phyloP scores from a whole-genome alignment of 2,329 filamentous ascomycete genomes.

The Pyrenochaeta sp. region DNA sequence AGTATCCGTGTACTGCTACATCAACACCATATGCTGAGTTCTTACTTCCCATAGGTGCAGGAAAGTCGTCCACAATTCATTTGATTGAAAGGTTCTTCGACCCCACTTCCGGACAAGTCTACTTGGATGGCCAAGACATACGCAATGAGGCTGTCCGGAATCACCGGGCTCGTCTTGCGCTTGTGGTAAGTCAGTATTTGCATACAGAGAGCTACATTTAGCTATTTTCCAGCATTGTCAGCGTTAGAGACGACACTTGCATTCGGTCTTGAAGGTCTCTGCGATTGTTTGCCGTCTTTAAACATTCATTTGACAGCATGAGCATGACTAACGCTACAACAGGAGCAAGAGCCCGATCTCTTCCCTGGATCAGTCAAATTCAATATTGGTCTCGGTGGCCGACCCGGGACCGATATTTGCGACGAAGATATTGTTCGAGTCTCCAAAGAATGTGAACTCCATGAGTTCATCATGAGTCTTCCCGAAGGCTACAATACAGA shows the following conservation, averaged over 20 bases:
- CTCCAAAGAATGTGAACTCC: conserved; percentile 54
- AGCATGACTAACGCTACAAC: conserved; percentile 1
- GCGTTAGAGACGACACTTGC: background rate
- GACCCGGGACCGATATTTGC: conserved; percentile 31
- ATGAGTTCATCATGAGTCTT: conserved; percentile 58
- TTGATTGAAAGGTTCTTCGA: conserved; percentile 59
- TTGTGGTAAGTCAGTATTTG: conserved; percentile 44
- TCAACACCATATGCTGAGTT: background rate
- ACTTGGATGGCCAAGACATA: conserved; percentile 54
- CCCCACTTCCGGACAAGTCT: conserved; percentile 48
- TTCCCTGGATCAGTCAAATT: conserved; percentile 55
- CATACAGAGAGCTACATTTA: background rate
- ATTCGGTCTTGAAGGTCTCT: background rate
- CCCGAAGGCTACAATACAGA: conserved; percentile 59
- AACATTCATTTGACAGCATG: background rate
- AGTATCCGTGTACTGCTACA: background rate
- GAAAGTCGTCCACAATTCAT: conserved; percentile 57
- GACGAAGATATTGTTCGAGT: conserved; percentile 44
- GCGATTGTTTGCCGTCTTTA: background rate
- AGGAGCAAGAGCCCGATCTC: conserved; percentile 55
- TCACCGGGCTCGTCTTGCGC: conserved; percentile 51
- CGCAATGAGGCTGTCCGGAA: conserved; percentile 46
- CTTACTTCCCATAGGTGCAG: conserved; percentile 39
- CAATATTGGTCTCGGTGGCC: conserved; percentile 54
- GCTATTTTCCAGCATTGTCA: background rate